These are phyloP conservation scores for Jatropha multifida DNA, from an alignment of 441 rosid species.

Conservation along the genomic window DNA sequence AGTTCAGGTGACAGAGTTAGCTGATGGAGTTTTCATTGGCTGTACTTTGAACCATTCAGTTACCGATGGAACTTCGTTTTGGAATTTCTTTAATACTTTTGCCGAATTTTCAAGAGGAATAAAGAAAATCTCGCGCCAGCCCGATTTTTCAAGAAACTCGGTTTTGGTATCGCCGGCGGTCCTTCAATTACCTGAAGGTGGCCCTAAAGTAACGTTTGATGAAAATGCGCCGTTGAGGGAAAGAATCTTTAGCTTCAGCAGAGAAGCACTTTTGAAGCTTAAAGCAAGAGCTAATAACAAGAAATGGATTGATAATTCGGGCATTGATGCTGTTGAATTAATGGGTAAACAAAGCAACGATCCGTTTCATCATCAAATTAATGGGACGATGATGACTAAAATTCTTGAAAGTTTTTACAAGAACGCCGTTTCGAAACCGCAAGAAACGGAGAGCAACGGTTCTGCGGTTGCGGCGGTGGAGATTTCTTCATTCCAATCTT, in stretches of 20 bases:
- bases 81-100: constrained; percentile 89
- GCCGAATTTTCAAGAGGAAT: constrained; percentile 64
- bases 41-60: constrained; percentile 78
- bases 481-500: constrained; percentile 88
- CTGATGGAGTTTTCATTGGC: constrained; percentile 79
- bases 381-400: constrained; percentile 32
- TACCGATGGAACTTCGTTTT: constrained; percentile 84
- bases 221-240: constrained; percentile 73
- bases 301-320: constrained; percentile 27
- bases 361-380: constrained; percentile 20
- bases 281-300: constrained; percentile 58
- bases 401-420: constrained; percentile 39
- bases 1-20: constrained; percentile 75
- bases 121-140: constrained; percentile 49
- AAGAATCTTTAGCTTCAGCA: constrained; percentile 72
- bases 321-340: constrained; percentile 19
- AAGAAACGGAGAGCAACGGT: constrained; percentile 4
- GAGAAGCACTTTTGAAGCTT: constrained; percentile 59
- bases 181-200: constrained; percentile 67
- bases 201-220: constrained; percentile 68
- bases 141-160: constrained; percentile 61
- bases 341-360: constrained; percentile 71
- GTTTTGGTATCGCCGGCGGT: constrained; percentile 55
- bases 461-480: constrained; percentile 1
- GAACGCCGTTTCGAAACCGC: constrained; percentile 31